phyloP scores from a whole-genome alignment of 768 basidiomycete genomes.

The Pleurotus platypus region DNA sequence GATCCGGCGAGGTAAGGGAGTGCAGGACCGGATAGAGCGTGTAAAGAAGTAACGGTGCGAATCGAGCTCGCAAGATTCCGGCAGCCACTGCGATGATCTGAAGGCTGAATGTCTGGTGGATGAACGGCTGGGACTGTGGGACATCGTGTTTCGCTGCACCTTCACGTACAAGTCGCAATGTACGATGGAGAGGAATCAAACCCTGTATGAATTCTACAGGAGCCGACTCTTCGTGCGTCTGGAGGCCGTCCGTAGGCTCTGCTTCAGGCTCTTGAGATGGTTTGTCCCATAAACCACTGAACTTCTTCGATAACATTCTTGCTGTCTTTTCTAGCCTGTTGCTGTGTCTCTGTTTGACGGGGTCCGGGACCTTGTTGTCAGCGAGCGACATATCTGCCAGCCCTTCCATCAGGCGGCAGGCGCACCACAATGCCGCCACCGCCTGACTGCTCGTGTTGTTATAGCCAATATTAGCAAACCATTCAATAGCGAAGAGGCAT shows the following conservation, averaged over 20 bases:
- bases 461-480: slow-evolving; percentile 62
- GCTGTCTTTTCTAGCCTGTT: slow-evolving; percentile 62
- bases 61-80: slow-evolving; percentile 69
- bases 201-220: slow-evolving; percentile 67
- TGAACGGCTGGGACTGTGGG: slow-evolving; percentile 44
- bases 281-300: slow-evolving; percentile 73
- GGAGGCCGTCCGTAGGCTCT: slow-evolving; percentile 11
- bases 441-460: slow-evolving; percentile 40
- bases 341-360: slow-evolving; percentile 28
- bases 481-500: slow-evolving; percentile 76
- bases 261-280: slow-evolving; percentile 24
- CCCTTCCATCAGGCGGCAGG: slow-evolving; percentile 74
- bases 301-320: slow-evolving; percentile 54
- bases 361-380: slow-evolving; percentile 19
- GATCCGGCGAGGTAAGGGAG: slow-evolving; percentile 70
- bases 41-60: slow-evolving; percentile 70
- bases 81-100: slow-evolving; percentile 72
- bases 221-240: slow-evolving; percentile 32
- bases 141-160: slow-evolving; percentile 19
- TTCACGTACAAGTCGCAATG: slow-evolving; percentile 42
- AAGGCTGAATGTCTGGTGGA: slow-evolving; percentile 71
- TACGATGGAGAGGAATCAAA: slow-evolving; percentile 57
- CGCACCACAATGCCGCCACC: slow-evolving; percentile 83
- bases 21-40: slow-evolving; percentile 84
- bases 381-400: slow-evolving; percentile 46